Base-by-base conservation (phyloP, 2,329 filamentous ascomycete species). In the Ophiosphaerella narmari region DNA sequence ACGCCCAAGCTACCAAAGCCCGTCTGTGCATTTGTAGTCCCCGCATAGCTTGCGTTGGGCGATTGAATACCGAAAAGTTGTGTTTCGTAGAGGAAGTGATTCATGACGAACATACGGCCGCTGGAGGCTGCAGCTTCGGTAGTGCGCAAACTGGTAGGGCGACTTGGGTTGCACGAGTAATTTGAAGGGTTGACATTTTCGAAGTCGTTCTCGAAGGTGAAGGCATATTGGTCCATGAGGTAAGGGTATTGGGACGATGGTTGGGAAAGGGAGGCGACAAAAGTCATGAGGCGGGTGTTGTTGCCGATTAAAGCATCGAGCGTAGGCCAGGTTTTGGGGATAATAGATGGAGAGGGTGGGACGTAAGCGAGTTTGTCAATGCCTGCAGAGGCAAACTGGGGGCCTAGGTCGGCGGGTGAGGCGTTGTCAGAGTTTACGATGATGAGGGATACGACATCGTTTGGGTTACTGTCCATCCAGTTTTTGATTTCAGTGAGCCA, bases 401-500 rank as follows among this genome's bases (percentile, higher is more conserved):
- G 64, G 46, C 82, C 74, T 48, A 90, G 82, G 5, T 82, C 77
- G 0, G 79, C 69, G 6, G 82, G 80, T 1, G 78, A 70, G 18
- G 82, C 80, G 40, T 80, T 74, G 70, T 88, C 86, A 3, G 83
- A 83, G 76, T 91, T 91, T 62, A 90, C 88, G 36, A 91, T 77
- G 21, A 92, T 73, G 12, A 92, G 68, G 4, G 89, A 92, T 18
- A 92, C 84, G 14, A 92, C 88, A 21, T 92, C 89, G 74, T 87
- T 85, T 4, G 85, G 79, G 71, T 92, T 85, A 13, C 68, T 68
- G 65, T 86, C 82, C 76, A 92, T 80, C 89, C 89, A 92, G 12
- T 66, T 70, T 64, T 84, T 86, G 69, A 92, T 83, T 14, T 79
- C 74, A 2, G 67, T 64, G 24, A 92, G 77, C 87, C 88, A 92